Base-by-base conservation (phyloP, 2,329 filamentous ascomycete genomes). In the Aspergillus sp. region DNA sequence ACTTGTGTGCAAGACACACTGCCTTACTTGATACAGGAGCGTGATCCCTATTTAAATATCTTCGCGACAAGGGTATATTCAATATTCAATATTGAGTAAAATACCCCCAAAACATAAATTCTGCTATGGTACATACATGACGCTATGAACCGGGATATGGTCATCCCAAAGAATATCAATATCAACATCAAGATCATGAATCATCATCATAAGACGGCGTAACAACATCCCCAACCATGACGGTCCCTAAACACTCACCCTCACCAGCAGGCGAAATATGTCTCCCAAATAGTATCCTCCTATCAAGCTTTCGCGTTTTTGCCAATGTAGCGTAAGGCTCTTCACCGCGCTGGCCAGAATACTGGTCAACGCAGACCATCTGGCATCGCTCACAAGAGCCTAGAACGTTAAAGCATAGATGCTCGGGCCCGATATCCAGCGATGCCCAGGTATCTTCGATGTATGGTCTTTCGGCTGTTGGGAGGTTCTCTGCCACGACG, bases 351-450 rank as follows among this genome's bases (percentile, higher is more conserved):
- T 86, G 82, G 0, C 87, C 92, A 12, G 89, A 96, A 47, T 86
- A 80, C 72, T 97, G 95, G 68, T 99, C 88, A 46, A 98, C 86
- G 70, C 93, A 97, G 9, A 99, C 89, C 93, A 99, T 98, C 72
- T 96, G 92, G 66, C 95, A 99, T 58, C 95, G 81, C 59, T 91
- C 85, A 68, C 95, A 99, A 3, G 90, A 85, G 0, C 93, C 93
- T 4, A 98, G 77, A 67, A 96, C 85, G 60, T 89, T 68, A 21
- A 80, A 72, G 1, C 54, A 64, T 24, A 72, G 41, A 17, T 70
- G 57, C 2, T 63, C 61, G 0, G 66, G 59, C 0, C 89, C 90
- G 57, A 97, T 89, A 8, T 76, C 80, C 41, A 96, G 67, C 15
- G 75, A 80, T 12, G 78, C 79, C 93, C 93, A 98, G 6, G 77